Conservation (phyloP, 169 alveolate species). For the Theileria orientalis region DNA sequence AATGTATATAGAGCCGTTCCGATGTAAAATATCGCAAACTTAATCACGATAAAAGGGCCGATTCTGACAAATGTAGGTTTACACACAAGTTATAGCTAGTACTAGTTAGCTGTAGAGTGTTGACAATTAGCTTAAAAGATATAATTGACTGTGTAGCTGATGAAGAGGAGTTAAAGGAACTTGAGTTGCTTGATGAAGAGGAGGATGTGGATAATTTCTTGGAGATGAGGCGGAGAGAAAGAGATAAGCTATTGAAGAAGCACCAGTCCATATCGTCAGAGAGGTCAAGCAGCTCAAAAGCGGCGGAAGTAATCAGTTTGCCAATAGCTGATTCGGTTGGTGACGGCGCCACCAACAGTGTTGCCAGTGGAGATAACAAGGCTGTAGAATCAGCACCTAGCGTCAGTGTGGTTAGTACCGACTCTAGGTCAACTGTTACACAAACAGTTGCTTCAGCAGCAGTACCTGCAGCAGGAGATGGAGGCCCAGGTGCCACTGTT, state of each 20-base stretch:
- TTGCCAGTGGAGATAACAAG: not conserved
- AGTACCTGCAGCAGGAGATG: not conserved
- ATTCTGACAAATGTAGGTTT: not conserved
- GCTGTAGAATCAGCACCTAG: too few relatives aligned
- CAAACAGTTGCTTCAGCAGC: too few relatives aligned
- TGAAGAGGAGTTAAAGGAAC: constrained; percentile 56
- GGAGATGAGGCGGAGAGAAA: constrained; percentile 38
- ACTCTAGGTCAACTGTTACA: too few relatives aligned
- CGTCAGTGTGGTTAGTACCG: too few relatives aligned
- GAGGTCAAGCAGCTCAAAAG: not conserved
- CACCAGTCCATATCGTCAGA: not conserved
- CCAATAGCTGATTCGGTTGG: not conserved
- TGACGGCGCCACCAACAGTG: not conserved
- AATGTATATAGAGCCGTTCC: too few relatives aligned
- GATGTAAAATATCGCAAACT: not conserved
- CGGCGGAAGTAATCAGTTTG: not conserved
- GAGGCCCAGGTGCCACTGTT: not conserved
- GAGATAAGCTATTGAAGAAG: constrained; percentile 38
- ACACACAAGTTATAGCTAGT: too few relatives aligned
- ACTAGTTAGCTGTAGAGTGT: too few relatives aligned
- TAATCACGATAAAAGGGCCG: not conserved
- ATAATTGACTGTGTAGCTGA: constrained; percentile 17
- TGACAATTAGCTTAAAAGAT: too few relatives aligned
- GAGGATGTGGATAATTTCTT: constrained; percentile 50
- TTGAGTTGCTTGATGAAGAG: constrained; percentile 41